Evolutionary conservation across 495 filamentous ascomycete species (phyloP).

Genomic region (Acidiella bohemica): DNA sequence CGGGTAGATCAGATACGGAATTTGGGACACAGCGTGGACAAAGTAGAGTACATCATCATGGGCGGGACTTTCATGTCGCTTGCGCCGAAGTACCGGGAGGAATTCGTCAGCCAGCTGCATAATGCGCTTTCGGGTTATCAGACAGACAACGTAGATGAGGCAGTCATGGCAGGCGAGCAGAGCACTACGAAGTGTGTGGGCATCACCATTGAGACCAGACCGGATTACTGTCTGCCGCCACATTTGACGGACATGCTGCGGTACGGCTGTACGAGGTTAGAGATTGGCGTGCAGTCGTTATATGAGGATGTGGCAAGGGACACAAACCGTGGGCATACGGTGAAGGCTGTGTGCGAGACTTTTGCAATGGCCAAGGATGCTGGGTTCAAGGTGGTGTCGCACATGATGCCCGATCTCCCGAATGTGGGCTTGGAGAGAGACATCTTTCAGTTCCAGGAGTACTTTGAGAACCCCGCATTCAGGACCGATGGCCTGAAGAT

Average conservation of each 20-base stretch:
- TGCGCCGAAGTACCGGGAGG: conserved; percentile 71
- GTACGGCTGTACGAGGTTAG: conserved; percentile 89
- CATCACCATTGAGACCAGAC: conserved; percentile 94
- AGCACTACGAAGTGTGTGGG: conserved; percentile 93
- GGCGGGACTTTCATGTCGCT: conserved; percentile 98
- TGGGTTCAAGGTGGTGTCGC: conserved; percentile 94
- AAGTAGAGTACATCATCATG: conserved; percentile 99
- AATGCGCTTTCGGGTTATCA: conserved; percentile 92
- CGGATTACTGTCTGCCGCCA: conserved; percentile 87
- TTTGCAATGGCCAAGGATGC: conserved; percentile 93
- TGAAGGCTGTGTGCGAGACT: conserved; percentile 84
- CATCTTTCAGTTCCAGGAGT: conserved; percentile 89
- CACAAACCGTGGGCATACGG: conserved; percentile 93
- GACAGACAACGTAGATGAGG: conserved; percentile 83
- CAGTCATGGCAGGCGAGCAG: conserved; percentile 81
- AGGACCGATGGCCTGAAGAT: conserved; percentile 97
- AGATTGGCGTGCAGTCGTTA: conserved; percentile 88
- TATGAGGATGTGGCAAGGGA: conserved; percentile 98
- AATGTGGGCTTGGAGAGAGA: conserved; percentile 98
- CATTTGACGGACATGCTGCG: conserved; percentile 89
- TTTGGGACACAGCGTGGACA: conserved; percentile 91
- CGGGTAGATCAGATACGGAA: conserved; percentile 92
- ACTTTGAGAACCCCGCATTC: conserved; percentile 93
- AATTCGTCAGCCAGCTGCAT: conserved; percentile 89
- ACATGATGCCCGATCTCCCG: conserved; percentile 99